Percentiles rank a stretch among this genome's conserved stretches.
Conservation (phyloP, 2,329 filamentous ascomycete genomes). For the Teratosphaeria zuluensis region DNA sequence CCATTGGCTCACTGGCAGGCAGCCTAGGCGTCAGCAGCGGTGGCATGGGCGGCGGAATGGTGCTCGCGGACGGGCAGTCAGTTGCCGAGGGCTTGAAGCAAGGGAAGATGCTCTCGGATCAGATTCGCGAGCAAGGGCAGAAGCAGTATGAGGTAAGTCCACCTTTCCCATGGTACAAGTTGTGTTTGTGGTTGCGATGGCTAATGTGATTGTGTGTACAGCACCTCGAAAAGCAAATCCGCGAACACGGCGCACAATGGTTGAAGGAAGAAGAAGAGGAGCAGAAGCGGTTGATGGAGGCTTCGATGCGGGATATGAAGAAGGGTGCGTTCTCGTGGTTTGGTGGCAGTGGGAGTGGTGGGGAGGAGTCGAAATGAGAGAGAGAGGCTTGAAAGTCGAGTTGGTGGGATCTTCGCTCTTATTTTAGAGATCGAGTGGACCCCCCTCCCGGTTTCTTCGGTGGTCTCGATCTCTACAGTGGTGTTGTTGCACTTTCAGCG, state of each 20-base stretch:
- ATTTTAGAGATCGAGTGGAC: too few relatives aligned
- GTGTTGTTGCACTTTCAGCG: too few relatives aligned
- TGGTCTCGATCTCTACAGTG: too few relatives aligned
- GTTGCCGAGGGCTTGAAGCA: slow-evolving; percentile 70
- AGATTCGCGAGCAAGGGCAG: slow-evolving; percentile 84
- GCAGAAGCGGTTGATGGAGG: slow-evolving; percentile 81
- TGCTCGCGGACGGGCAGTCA: slow-evolving; percentile 41
- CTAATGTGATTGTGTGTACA: background rate
- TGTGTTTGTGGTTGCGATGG: background rate
- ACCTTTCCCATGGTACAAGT: background rate
- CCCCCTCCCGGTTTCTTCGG: too few relatives aligned
- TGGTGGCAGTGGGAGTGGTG: slow-evolving; percentile 26
- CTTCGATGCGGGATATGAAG: slow-evolving; percentile 90
- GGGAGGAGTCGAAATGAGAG: background rate
- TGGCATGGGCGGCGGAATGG: slow-evolving; percentile 47
- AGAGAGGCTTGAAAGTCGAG: background rate
- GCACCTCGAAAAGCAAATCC: slow-evolving; percentile 78
- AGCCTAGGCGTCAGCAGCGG: slow-evolving; percentile 64
- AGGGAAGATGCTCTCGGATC: slow-evolving; percentile 95
- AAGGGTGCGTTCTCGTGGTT: slow-evolving; percentile 56
- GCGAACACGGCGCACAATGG: slow-evolving; percentile 90
- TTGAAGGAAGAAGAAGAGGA: slow-evolving; percentile 83
- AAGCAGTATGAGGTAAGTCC: slow-evolving; percentile 62
- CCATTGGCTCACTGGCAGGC: slow-evolving; percentile 49
- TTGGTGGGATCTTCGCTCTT: too few relatives aligned